Base-by-base conservation (phyloP, 768 basidiomycete genomes). In the Boletus vinaceobasis region DNA sequence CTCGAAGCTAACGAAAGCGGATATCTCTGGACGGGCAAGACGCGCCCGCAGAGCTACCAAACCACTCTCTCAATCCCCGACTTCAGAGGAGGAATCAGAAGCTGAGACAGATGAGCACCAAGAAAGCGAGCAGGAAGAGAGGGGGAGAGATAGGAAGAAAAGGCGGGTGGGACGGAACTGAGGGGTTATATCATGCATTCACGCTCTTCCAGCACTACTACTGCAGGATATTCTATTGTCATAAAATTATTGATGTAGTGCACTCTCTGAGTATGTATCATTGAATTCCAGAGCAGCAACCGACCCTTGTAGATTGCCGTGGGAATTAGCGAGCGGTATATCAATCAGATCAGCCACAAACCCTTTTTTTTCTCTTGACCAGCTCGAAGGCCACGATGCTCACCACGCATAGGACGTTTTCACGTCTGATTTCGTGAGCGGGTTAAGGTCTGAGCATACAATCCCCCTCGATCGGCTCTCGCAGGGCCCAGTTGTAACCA, bases 361-460 rank as follows among this genome's bases (percentile, higher is more conserved):
- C 7, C 10, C 35, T 29, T 26, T 31, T 21, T 27, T 4, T 27
- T 17, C 15, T 32, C 31, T 15, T 9, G 44, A 68, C 68, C 75
- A 79, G 78, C 63, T 69, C 74, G 64, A 86, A 88, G 77, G 82
- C 84, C 77, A 81, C 84, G 78, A 84, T 72, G 83, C 84, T 86
- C 83, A 82, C 73, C 59, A 73, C 84, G 65, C 61, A 82, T 79
- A 75, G 75, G 77, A 75, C 54, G 61, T 11, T 55, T 53, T 35
- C 14, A 19, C 57, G 53, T 72, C 66, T 64, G 57, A 56, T 52
- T 59, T 85, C 71, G 77, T 83, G 83, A 87, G 84, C 85, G 84
- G 87, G 86, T 80, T 77, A 88, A 88, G 85, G 86, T 87, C 85
- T 85, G 86, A 87, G 85, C 71, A 79, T 82, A 65, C 55, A 81